Percentiles rank a stretch among this genome's conserved stretches.
Conservation (phyloP, 2,329 filamentous ascomycete species). For the Metarhizium sp. region DNA sequence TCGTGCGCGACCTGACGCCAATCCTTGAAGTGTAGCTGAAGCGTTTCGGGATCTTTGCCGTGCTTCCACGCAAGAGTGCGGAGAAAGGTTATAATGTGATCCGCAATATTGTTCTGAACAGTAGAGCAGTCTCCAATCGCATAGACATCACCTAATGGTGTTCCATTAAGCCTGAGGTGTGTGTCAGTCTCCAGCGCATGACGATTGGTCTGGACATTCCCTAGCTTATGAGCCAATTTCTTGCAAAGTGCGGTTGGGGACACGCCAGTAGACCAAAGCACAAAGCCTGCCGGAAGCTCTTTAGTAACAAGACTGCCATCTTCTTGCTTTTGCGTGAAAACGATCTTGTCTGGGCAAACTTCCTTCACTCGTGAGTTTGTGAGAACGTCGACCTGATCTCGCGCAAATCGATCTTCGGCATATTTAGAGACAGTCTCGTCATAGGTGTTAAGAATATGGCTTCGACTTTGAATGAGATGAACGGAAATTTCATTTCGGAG, state of each 20-base stretch:
- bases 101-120: slow-evolving; percentile 93
- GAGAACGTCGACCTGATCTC: slow-evolving; percentile 83
- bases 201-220: slow-evolving; percentile 69
- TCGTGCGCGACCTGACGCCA: slow-evolving; percentile 79
- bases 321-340: slow-evolving; percentile 75
- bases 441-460: slow-evolving; percentile 96
- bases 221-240: slow-evolving; percentile 67
- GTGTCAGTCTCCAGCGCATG: slow-evolving; percentile 92
- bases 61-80: slow-evolving; percentile 86
- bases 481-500: slow-evolving; percentile 97
- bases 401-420: slow-evolving; percentile 81
- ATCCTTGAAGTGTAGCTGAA: slow-evolving; percentile 77
- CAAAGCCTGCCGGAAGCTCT: slow-evolving; percentile 92
- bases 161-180: slow-evolving; percentile 79
- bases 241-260: slow-evolving; percentile 75
- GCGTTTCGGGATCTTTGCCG: slow-evolving; percentile 79
- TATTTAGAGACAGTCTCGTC: slow-evolving; percentile 90
- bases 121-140: slow-evolving; percentile 94
- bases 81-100: slow-evolving; percentile 83
- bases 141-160: slow-evolving; percentile 89
- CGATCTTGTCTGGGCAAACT: slow-evolving; percentile 70
- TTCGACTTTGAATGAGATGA: slow-evolving; percentile 88
- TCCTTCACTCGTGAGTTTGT: slow-evolving; percentile 92
- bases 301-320: slow-evolving; percentile 72
- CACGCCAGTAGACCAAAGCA: slow-evolving; percentile 95